A percentile compares a stretch with the other conserved stretches of the same genome.
phyloP scores from a whole-genome alignment of 441 rosid genomes.

The Raphanus hybrid region DNA sequence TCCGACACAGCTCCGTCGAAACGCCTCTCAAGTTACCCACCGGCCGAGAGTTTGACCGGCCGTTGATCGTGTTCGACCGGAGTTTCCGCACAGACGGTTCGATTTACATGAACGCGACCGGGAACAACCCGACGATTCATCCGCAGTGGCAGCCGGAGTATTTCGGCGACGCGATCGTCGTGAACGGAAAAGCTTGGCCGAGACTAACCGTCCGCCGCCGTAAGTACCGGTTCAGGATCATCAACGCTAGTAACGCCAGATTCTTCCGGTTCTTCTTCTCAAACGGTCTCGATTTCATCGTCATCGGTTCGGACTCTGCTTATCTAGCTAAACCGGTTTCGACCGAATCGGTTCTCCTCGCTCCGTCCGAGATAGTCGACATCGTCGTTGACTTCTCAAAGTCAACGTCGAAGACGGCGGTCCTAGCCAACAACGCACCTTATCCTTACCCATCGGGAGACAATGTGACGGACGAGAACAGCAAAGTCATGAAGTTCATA shows the following conservation, averaged over 20 bases:
- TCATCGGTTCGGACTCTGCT: constrained; percentile 67
- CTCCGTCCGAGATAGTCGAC: constrained; percentile 78
- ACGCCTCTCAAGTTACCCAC: constrained; percentile 58
- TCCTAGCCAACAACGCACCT: constrained; percentile 62
- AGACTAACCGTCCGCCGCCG: constrained; percentile 67
- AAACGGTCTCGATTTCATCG: constrained; percentile 62
- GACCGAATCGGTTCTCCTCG: constrained; percentile 54
- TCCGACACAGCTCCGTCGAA: constrained; percentile 61
- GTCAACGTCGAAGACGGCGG: constrained; percentile 52
- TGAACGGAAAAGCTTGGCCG: constrained; percentile 93
- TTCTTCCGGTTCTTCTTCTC: constrained; percentile 71
- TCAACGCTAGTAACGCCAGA: constrained; percentile 83
- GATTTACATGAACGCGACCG: constrained; percentile 73
- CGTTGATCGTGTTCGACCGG: constrained; percentile 69
- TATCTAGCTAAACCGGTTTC: constrained; percentile 55
- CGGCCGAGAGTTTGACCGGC: constrained; percentile 62
- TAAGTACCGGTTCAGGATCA: constrained; percentile 75
- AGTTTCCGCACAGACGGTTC: constrained; percentile 66
- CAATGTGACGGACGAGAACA: constrained; percentile 58
- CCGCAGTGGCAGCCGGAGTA: constrained; percentile 96
- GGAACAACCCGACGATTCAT: constrained; percentile 79
- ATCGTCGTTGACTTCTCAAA: constrained; percentile 76
- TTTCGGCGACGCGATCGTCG: constrained; percentile 75
- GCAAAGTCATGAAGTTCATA: constrained; percentile 71
- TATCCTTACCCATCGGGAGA: constrained; percentile 77